Base-by-base conservation (phyloP, 2,329 filamentous ascomycete species). In the Verticillium zaregamsianum region DNA sequence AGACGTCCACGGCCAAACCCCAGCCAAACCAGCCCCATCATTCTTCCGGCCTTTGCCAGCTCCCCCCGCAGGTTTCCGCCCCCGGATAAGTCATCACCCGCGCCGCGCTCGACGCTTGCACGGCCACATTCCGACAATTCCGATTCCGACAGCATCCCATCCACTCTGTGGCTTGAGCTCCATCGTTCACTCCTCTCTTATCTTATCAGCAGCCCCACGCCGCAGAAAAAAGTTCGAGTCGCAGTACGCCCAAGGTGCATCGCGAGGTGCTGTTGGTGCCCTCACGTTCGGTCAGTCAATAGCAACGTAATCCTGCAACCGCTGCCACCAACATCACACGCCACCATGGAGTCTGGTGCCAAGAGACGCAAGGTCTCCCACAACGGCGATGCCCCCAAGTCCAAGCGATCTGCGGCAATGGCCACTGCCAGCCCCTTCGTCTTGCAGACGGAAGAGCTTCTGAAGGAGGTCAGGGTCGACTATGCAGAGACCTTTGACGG, bases 371-470 rank as follows among this genome's bases (percentile, higher is more conserved):
- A 83, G 69, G 71, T 82, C 33, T 76, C 75, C 28, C 79, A 82
- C 64, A 67, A 67, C 39, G 72, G 71, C 61, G 66, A 68, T 39
- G 71, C 73, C 55, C 55, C 78, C 59, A 74, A 80, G 64, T 72
- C 74, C 57, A 73, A 71, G 37, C 74, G 70, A 61, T 70, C 79
- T 4, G 71, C 78, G 40, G 73, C 74, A 23, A 69, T 81, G 55
- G 76, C 79, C 35, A 77, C 80, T 9, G 77, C 82, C 17, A 84
- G 82, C 70, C 80, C 83, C 37, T 87, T 87, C 65, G 77, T 85
- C 57, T 71, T 88, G 58, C 82, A 87, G 72, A 84, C 85, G 3
- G 82, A 86, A 55, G 85, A 88, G 71, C 75, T 88, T 20, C 70
- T 88, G 63, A 80, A 79, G 62, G 82, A 86, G 64, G 78, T 82